Conservation (phyloP, 1,139 yeast genomes). For the Geotrichum phurueaensis region DNA sequence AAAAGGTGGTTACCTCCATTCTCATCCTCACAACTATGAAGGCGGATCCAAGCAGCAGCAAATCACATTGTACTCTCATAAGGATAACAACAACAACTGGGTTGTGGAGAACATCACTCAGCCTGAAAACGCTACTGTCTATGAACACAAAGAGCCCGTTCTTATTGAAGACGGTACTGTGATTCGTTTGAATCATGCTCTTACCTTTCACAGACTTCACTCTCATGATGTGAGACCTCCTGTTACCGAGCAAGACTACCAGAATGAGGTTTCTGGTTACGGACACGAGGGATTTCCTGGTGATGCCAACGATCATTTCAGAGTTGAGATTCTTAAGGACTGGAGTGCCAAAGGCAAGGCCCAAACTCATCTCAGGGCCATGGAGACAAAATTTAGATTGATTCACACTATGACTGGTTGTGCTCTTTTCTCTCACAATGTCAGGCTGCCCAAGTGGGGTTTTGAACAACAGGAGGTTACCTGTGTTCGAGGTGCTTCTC, state of each 20-base stretch:
- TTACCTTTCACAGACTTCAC: constrained; percentile 76
- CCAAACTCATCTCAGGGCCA: constrained; percentile 60
- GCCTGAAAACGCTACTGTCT: constrained; percentile 25
- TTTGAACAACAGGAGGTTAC: constrained; percentile 96
- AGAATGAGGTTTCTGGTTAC: constrained; percentile 87
- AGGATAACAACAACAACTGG: constrained; percentile 88
- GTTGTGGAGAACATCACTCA: constrained; percentile 47
- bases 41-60: constrained; percentile 96
- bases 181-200: constrained; percentile 67
- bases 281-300: constrained; percentile 90
- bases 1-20: constrained; percentile 91
- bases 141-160: constrained; percentile 35
- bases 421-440: constrained; percentile 78
- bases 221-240: constrained; percentile 96
- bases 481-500: constrained; percentile 75
- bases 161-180: constrained; percentile 72
- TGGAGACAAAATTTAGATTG: constrained; percentile 78
- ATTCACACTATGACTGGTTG: constrained; percentile 89
- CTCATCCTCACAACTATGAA: constrained; percentile 79
- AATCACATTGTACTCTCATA: constrained; percentile 80
- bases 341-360: constrained; percentile 54
- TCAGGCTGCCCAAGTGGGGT: constrained; percentile 91
- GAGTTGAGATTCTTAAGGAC: constrained; percentile 73
- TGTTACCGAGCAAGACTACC: constrained; percentile 90
- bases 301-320: constrained; percentile 92